phyloP scores from a whole-genome alignment of 805 yeast species.

The Candida succiphila region DNA sequence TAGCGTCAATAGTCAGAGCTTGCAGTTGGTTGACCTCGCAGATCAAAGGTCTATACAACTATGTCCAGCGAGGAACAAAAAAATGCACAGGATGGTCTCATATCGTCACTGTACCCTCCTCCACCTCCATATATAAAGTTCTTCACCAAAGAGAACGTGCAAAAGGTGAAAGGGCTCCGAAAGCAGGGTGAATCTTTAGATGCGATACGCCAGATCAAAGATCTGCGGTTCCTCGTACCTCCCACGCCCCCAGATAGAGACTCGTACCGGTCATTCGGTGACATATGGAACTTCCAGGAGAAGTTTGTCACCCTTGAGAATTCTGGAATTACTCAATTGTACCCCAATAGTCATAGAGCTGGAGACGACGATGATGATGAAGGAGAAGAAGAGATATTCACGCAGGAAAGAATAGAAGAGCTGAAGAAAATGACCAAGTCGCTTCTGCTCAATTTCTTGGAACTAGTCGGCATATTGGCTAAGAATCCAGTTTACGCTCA shows the following conservation, averaged over 20 bases:
- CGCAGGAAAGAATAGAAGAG: constrained; percentile 55
- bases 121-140: constrained; percentile 79
- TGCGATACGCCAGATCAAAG: constrained; percentile 17
- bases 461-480: constrained; percentile 68
- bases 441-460: constrained; percentile 68
- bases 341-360: constrained; percentile 16
- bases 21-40: too few species aligned
- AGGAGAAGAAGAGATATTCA: constrained; percentile 26
- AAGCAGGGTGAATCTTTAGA: constrained; percentile 14
- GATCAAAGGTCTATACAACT: background rate
- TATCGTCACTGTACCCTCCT: constrained; percentile 81
- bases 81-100: constrained; percentile 8
- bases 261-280: constrained; percentile 81
- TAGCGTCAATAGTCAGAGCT: too few species aligned
- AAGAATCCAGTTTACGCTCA: constrained; percentile 56
- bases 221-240: constrained; percentile 50
- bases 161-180: constrained; percentile 24
- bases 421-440: constrained; percentile 75
- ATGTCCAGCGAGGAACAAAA: background rate
- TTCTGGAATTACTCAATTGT: constrained; percentile 71
- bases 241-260: constrained; percentile 54
- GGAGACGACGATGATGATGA: constrained; percentile 10
- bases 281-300: constrained; percentile 77
- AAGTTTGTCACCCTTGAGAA: constrained; percentile 65
- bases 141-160: constrained; percentile 64